Evolutionary conservation across 768 basidiomycete genomes (phyloP).

Genomic region (Rhizopogon salebrosus): DNA sequence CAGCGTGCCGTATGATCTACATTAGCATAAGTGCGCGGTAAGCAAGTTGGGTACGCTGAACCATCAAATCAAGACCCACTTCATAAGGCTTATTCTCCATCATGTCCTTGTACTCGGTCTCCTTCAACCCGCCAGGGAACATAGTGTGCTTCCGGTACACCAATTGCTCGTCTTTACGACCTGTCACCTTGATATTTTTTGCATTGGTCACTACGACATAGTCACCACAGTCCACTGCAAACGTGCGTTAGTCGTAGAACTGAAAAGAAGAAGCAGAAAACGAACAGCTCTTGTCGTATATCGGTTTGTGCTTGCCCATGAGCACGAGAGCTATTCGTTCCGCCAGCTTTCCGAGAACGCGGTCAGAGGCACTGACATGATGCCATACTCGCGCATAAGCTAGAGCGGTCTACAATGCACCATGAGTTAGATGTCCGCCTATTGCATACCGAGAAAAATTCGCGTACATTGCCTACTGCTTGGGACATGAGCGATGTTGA

Average conservation of each 20-base stretch:
- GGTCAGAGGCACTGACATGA: constrained; percentile 85
- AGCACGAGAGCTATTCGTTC: constrained; percentile 90
- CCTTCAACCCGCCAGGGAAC: constrained; percentile 91
- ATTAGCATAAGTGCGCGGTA: not conserved
- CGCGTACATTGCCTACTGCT: constrained; percentile 72
- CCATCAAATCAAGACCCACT: constrained; percentile 40
- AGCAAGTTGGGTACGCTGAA: not conserved
- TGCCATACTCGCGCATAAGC: constrained; percentile 97
- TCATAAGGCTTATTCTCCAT: constrained; percentile 84
- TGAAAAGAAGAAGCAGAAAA: constrained; percentile 4
- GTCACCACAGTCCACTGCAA: constrained; percentile 93
- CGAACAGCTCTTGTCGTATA: constrained; percentile 88
- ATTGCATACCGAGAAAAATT: not conserved
- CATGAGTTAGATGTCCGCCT: not conserved
- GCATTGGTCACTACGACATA: constrained; percentile 96
- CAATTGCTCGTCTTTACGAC: constrained; percentile 82
- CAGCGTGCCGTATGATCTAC: constrained; percentile 92
- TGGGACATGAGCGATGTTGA: constrained; percentile 59
- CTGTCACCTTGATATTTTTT: constrained; percentile 76
- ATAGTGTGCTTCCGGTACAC: constrained; percentile 87
- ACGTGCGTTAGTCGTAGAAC: not conserved
- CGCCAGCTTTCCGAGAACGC: constrained; percentile 92
- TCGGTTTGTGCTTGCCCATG: constrained; percentile 99
- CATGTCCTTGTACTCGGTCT: constrained; percentile 81
- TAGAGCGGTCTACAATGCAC: constrained; percentile 72